A percentile compares a stretch with the other conserved stretches of the same genome.
phyloP scores from a whole-genome alignment of 352 stramenopile species.

The Pythium brassicae region DNA sequence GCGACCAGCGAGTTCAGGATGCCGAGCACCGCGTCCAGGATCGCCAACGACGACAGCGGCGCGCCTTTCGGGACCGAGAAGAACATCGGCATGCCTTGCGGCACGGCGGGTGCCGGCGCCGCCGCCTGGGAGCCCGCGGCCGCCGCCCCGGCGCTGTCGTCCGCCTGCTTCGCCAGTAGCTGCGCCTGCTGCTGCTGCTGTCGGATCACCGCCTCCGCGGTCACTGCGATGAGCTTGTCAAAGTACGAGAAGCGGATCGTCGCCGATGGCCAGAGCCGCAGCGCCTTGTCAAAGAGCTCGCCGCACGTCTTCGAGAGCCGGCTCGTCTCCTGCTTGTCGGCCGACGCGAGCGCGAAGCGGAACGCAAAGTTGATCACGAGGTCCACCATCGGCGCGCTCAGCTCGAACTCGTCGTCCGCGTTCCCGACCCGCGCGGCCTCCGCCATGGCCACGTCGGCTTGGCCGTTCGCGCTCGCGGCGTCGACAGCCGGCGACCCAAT shows the following conservation, averaged over 20 bases:
- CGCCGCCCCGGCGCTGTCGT: slow-evolving; percentile 3
- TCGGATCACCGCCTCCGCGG: slow-evolving; percentile 76
- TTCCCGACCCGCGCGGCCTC: slow-evolving; percentile 15
- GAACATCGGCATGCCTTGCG: slow-evolving; percentile 71
- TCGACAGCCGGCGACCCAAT: background rate
- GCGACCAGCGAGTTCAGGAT: slow-evolving; percentile 84
- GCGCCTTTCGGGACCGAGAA: slow-evolving; percentile 80
- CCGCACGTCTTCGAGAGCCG: slow-evolving; percentile 85
- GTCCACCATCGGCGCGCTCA: slow-evolving; percentile 86
- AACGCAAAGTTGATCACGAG: slow-evolving; percentile 92
- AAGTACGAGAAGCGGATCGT: slow-evolving; percentile 89
- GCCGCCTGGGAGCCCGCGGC: slow-evolving; percentile 13
- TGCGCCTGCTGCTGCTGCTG: slow-evolving; percentile 63
- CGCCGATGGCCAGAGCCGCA: slow-evolving; percentile 81
- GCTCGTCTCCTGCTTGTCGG: slow-evolving; percentile 87
- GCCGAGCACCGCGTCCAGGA: slow-evolving; percentile 81
- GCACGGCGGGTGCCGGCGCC: slow-evolving; percentile 19
- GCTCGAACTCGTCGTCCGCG: slow-evolving; percentile 83
- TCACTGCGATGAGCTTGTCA: slow-evolving; percentile 89
- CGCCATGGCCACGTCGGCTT: slow-evolving; percentile 11
- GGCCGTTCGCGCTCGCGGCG: background rate
- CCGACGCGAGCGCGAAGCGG: slow-evolving; percentile 82
- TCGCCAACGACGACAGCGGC: slow-evolving; percentile 79
- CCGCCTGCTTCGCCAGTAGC: slow-evolving; percentile 10
- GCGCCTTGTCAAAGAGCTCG: slow-evolving; percentile 83